Base-by-base conservation (phyloP, 108 stramenopile genomes). In the Nitzschia sp. region DNA sequence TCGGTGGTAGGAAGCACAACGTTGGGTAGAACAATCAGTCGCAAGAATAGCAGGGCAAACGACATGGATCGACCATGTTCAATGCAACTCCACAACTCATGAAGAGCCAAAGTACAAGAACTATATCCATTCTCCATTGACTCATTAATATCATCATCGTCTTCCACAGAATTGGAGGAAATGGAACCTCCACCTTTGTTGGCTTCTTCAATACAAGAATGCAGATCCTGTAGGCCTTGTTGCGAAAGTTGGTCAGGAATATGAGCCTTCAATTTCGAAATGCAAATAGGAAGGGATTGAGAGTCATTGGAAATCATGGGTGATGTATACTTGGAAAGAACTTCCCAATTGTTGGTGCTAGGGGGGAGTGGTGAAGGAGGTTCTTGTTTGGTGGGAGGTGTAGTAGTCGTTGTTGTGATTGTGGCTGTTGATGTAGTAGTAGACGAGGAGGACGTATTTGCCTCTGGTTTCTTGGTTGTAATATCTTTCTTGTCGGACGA, bases 251-350 rank as follows among this genome's bases (percentile, higher is more conserved):
- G 7, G n/a, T 12, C 17, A 7, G 14, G 42, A 20, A 63, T 44
- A 6, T 50, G 65, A 41, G 8, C 63, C 40, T 20, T 46, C 41
- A 89, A 55, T 54, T 82, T 80, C 0, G 69, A 57, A 51, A 79
- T 39, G 51, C 88, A 89, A 17, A 83, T 62, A 12, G 72, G 37
- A 38, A 83, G 70, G 7, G 84, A 72, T 21, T 67, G 67, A n/a
- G 71, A 72, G 34, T 90, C 86, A 25, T 76, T 83, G 10, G 89
- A 85, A 19, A 90, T 38, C 37, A 90, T 70, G 6, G 89, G 86
- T 34, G 73, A 73, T 40, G 59, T 73, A 54, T 84, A 85, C 14
- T 61, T 71, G 43, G 86, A 80, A 15, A 90, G 55, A 46, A 80
- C 7, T 39, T 14, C 11, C 22, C 21, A n/a, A 22, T 10, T 38